These are phyloP conservation scores for Phellinidium pouzarii DNA, from an alignment of 1,284 basidiomycete genomes.

Conservation along the genomic window DNA sequence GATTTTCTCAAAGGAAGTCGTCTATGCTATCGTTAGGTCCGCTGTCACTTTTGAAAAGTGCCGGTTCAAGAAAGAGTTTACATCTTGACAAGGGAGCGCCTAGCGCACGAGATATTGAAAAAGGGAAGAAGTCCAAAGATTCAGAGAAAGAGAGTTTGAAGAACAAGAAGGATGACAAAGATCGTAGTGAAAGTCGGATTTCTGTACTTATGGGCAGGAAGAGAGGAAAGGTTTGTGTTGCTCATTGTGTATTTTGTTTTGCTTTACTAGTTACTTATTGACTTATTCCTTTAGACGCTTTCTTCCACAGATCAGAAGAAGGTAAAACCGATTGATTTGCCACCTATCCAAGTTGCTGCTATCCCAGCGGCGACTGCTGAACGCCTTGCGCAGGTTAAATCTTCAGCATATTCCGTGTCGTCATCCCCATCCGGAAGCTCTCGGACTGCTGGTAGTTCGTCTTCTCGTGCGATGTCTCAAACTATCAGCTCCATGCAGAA, in stretches of 20 bases:
- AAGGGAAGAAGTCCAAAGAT: conserved; percentile 36
- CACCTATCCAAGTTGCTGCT: conserved; percentile 84
- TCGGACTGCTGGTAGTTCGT: conserved; percentile 36
- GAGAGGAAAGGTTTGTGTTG: conserved; percentile 87
- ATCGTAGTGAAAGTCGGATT: conserved; percentile 78
- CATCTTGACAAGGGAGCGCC: conserved; percentile 64
- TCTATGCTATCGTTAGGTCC: conserved; percentile 71
- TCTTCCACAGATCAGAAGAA: conserved; percentile 79
- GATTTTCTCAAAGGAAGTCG: conserved; percentile 64
- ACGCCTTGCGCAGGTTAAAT: conserved; percentile 71
- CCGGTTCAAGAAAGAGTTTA: conserved; percentile 73
- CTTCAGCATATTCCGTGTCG: conserved; percentile 37
- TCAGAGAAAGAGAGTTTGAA: conserved; percentile 44
- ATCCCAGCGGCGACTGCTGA: conserved; percentile 73
- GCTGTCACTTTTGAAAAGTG: conserved; percentile 75
- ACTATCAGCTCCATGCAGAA: conserved; percentile 78
- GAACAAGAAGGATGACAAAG: conserved; percentile 72
- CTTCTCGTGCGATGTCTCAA: conserved; percentile 63
- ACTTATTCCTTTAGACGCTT: conserved; percentile 52
- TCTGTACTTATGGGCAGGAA: conserved; percentile 85
- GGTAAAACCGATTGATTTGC: conserved; percentile 59
- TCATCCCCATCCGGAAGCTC: conserved; percentile 40
- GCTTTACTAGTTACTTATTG: conserved; percentile 17
- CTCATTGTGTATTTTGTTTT: conserved; percentile 19
- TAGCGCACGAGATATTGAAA: conserved; percentile 31